Base-by-base conservation (phyloP, 768 basidiomycete genomes). In the Tylopilus vinaceipallidus region DNA sequence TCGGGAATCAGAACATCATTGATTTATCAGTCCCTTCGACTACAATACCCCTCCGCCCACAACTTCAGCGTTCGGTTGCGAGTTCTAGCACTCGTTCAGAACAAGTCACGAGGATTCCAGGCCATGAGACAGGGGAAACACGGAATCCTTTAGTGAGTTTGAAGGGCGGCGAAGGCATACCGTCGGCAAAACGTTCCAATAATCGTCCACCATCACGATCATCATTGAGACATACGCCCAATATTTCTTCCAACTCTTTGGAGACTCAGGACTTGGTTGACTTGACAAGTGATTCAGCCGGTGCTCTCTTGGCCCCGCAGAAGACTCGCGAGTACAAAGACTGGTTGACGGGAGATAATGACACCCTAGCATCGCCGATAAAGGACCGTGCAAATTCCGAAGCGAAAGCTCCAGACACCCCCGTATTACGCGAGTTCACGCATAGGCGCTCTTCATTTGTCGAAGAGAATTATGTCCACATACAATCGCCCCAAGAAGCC, bases 331-430 rank as follows among this genome's bases (percentile, higher is more conserved):
- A 63, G 61, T 72, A 68, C 40, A 74, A 70, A 55, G 88, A 91
- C 61, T 89, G 89, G 88, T 69, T 92, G 29, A 89, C 90, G 16
- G 89, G 89, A 9, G 78, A 79, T 46, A 79, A 82, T 48, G 74
- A 77, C 37, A 69, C 74, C n/a, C 37, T 51, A 6, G 24, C 38
- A 27, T 57, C 58, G 11, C 51, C 58, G 19, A 34, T 30, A n/a
- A 62, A 59, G 53, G 63, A 56, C 6, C 52, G 42, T 45, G 50
- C 33, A 29, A 19, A 47, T 20, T 44, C 54, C 20, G 53, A 58
- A n/a, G 36, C 42, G 20, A 50, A 64, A 22, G 40, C 24, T 33
- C 47, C 63, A 33, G 68, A 73, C 39, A 65, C 72, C 19, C 78
- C 83, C 3, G 70, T 84, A 26, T 66, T 88, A 43, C 82, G 87